Percentiles rank a stretch among this genome's conserved stretches.
These are phyloP conservation scores for Sicyos baderoa DNA, from an alignment of 306 rosid species.

Conservation along the genomic window DNA sequence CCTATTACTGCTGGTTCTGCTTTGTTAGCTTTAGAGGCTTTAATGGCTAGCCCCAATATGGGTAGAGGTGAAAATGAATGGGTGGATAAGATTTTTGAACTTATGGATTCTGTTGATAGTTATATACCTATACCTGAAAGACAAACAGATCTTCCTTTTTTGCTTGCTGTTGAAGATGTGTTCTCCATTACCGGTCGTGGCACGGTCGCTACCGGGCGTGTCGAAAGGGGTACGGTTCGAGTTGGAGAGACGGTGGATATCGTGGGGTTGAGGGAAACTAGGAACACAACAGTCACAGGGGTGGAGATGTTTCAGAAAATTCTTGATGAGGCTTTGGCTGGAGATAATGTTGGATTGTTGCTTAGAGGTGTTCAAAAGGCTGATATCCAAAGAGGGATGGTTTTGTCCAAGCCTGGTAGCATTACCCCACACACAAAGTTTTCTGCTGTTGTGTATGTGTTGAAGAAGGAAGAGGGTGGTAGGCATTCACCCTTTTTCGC, in stretches of 20 bases:
- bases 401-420: slow-evolving; percentile 68
- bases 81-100: slow-evolving; percentile 78
- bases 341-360: slow-evolving; percentile 78
- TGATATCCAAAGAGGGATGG: slow-evolving; percentile 93
- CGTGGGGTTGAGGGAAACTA: slow-evolving; percentile 69
- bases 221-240: slow-evolving; percentile 62
- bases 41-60: slow-evolving; percentile 56
- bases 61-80: slow-evolving; percentile 59
- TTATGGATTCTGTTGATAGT: slow-evolving; percentile 67
- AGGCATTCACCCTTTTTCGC: slow-evolving; percentile 75
- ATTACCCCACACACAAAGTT: slow-evolving; percentile 86
- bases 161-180: slow-evolving; percentile 72
- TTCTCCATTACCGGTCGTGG: slow-evolving; percentile 83
- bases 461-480: slow-evolving; percentile 90
- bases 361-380: slow-evolving; percentile 75
- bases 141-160: slow-evolving; percentile 65
- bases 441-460: slow-evolving; percentile 71
- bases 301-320: slow-evolving; percentile 88
- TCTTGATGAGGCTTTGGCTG: slow-evolving; percentile 77
- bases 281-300: slow-evolving; percentile 69
- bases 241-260: slow-evolving; percentile 60
- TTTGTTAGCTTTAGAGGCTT: slow-evolving; percentile 59
- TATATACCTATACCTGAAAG: slow-evolving; percentile 74
- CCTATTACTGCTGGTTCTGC: slow-evolving; percentile 77
- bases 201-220: slow-evolving; percentile 78